Evolutionary conservation across 495 filamentous ascomycete species (phyloP).

Genomic region (Cryomyces minteri): DNA sequence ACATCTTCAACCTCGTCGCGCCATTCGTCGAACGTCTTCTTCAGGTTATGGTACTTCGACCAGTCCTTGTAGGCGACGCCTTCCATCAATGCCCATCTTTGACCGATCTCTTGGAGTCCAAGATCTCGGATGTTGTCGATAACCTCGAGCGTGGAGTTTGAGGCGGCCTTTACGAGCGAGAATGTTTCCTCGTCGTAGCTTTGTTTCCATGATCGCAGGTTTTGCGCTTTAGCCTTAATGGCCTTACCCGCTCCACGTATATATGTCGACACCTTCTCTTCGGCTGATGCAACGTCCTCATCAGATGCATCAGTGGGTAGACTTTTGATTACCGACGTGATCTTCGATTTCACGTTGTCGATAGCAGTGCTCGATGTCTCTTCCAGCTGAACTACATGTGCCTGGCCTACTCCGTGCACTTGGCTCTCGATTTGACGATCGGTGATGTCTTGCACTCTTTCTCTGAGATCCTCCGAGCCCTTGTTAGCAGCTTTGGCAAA

Average conservation of each 20-base stretch:
- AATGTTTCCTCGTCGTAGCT: slow-evolving; percentile 53
- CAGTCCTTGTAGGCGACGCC: slow-evolving; percentile 92
- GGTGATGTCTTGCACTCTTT: slow-evolving; percentile 61
- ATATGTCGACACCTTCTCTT: slow-evolving; percentile 42
- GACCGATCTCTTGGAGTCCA: slow-evolving; percentile 85
- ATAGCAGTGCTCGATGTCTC: slow-evolving; percentile 42
- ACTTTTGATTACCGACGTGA: slow-evolving; percentile 39
- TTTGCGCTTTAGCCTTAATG: slow-evolving; percentile 68
- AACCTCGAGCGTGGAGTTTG: slow-evolving; percentile 65
- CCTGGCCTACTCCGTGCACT: slow-evolving; percentile 44
- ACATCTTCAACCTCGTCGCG: slow-evolving; percentile 55
- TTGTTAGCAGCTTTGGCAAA: slow-evolving; percentile 70
- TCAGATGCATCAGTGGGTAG: slow-evolving; percentile 34
- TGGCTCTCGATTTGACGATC: slow-evolving; percentile 47
- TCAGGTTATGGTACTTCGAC: slow-evolving; percentile 75
- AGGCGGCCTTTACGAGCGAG: slow-evolving; percentile 48
- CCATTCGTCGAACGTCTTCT: slow-evolving; percentile 71
- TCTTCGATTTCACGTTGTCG: slow-evolving; percentile 43
- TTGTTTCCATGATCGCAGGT: slow-evolving; percentile 60
- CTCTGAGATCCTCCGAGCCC: slow-evolving; percentile 50
- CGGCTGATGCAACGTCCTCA: slow-evolving; percentile 32
- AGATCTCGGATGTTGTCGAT: slow-evolving; percentile 74
- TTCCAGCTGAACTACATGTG: slow-evolving; percentile 49
- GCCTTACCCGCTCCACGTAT: slow-evolving; percentile 54
- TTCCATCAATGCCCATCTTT: slow-evolving; percentile 96